Conservation (phyloP, 495 filamentous ascomycete species). For the Hyaloscypha hepaticicola region DNA sequence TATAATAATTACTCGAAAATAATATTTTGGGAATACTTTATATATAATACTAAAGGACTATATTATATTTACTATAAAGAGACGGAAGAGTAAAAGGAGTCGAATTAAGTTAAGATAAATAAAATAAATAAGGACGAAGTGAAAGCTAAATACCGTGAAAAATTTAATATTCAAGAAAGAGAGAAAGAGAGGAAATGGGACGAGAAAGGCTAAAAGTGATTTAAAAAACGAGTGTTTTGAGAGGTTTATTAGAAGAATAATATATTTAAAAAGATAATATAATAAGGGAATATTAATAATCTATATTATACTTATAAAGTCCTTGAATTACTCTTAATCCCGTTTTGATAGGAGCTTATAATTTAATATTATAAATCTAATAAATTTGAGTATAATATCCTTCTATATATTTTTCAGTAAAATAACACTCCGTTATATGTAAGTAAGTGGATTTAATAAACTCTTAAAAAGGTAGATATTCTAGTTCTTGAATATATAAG, state of each 20-base stretch:
- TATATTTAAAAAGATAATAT: slow-evolving; percentile 2
- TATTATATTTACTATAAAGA: slow-evolving; percentile 6
- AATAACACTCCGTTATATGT: too few species aligned
- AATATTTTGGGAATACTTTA: not conserved
- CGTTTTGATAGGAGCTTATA: too few species aligned
- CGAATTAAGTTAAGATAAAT: slow-evolving; percentile 1
- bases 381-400: not conserved
- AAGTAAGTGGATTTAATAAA: too few species aligned
- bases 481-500: slow-evolving; percentile 16
- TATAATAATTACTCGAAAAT: not conserved
- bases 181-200: slow-evolving; percentile 11
- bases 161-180: slow-evolving; percentile 7
- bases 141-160: not conserved
- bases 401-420: too few species aligned
- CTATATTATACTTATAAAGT: not conserved
- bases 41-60: not conserved
- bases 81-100: not conserved
- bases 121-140: slow-evolving; percentile 13
- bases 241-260: slow-evolving; percentile 15
- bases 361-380: slow-evolving; percentile 6
- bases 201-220: not conserved
- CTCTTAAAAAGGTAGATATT: too few species aligned
- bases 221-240: too few species aligned
- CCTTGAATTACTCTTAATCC: not conserved
- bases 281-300: not conserved